phyloP scores from a whole-genome alignment of 1,139 yeast species.

The Blastobotrys buckinghamii region DNA sequence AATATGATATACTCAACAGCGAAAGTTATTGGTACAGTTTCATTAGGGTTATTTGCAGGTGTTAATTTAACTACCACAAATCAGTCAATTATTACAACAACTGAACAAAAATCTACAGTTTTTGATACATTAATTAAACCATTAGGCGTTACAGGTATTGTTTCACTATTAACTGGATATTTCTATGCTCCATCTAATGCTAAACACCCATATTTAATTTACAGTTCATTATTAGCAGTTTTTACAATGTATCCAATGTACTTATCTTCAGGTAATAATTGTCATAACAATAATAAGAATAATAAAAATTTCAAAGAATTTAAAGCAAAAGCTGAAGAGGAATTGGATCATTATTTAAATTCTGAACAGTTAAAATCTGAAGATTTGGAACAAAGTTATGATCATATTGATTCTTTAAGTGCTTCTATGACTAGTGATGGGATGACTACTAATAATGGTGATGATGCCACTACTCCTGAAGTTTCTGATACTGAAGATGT shows the following conservation, averaged over 20 bases:
- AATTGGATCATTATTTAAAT: neutral
- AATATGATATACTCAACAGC: neutral
- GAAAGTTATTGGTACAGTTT: constrained; percentile 28
- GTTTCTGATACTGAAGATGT: neutral
- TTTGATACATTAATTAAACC: constrained; percentile 12
- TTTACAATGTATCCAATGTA: neutral
- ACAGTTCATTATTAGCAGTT: constrained; percentile 9
- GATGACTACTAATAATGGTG: neutral
- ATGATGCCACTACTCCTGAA: neutral
- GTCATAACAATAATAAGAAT: neutral
- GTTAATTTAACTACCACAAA: constrained; percentile 17
- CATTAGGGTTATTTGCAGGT: constrained; percentile 28
- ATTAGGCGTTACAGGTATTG: constrained; percentile 19
- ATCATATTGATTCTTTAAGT: constrained; percentile 3
- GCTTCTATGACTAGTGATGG: neutral
- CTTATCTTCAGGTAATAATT: neutral
- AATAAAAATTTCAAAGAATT: neutral
- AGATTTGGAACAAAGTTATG: constrained; percentile 9
- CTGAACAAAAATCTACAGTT: neutral
- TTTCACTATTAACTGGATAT: constrained; percentile 21
- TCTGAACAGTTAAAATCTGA: neutral
- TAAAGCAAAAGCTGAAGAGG: neutral
- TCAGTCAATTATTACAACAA: neutral
- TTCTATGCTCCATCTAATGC: constrained; percentile 21
- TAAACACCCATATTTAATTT: constrained; percentile 27